Evolutionary conservation across 2,329 filamentous ascomycete genomes (phyloP), one percentile per base, ranked within the genome.

Genomic region (Bertia moriformis): DNA sequence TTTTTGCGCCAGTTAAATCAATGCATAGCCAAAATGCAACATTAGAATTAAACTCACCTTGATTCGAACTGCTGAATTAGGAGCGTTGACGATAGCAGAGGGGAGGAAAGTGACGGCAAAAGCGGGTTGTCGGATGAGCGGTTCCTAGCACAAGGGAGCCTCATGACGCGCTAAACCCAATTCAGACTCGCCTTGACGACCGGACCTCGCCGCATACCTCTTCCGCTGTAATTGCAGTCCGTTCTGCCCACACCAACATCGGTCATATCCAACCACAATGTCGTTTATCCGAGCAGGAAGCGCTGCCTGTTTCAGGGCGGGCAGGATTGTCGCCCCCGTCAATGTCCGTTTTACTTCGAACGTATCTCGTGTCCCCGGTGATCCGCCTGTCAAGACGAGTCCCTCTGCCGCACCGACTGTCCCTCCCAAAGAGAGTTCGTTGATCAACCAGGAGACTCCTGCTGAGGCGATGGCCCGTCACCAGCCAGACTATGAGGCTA

Each of bases 401-500:
- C 56, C 65, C 29, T 51, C 62, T 38, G 51, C 55, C 42, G 48
- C 52, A 44, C 49, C 56, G 44, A 54, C 60, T 45, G 50, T 57
- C 42, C 56, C 52, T 45, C 55, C 56, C 40, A 54, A 58, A 45
- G 54, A 51, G 45, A 54, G 52, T 44, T 60, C 55, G 42, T 48
- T 49, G 47, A 67, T 66, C 48, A 84, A 15, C 32, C 10, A 35
- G 32, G 32, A 35, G 15, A 35, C 32, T 7, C 32, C 32, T 13
- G 10, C 32, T 7, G 32, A 35, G 15, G 32, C 32, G 7, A 35
- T 35, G 32, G 15, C 32, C 15, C 32, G 32, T 35, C 32, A 91
- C 57, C 70, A 83, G 50, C 86, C 85, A 44, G 81, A 94, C 56
- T 95, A 93, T 58, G 71, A 72, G 47, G 81, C 80, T 33, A 78